phyloP scores from a whole-genome alignment of 495 filamentous ascomycete genomes.

The Xylaria scruposa region DNA sequence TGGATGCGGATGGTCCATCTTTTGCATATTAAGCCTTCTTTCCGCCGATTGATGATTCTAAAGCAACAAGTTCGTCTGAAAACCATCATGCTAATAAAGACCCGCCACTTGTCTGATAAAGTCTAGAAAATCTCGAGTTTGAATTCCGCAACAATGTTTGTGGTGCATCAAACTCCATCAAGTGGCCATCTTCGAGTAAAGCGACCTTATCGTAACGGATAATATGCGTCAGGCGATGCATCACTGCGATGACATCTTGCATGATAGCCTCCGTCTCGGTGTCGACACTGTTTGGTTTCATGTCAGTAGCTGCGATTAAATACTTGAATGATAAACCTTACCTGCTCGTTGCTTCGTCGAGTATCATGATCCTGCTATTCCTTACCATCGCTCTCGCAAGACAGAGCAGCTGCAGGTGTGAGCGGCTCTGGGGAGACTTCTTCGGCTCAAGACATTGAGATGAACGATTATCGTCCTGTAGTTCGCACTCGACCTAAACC shows the following conservation, averaged over 20 bases:
- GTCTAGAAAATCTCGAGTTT: not conserved
- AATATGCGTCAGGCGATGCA: not conserved
- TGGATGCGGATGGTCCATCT: slow-evolving; percentile 17
- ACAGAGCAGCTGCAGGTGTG: not conserved
- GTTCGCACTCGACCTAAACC: not conserved
- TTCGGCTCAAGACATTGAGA: not conserved
- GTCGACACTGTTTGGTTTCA: not conserved
- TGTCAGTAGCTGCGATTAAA: not conserved
- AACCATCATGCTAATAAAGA: not conserved
- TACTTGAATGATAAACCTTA: not conserved
- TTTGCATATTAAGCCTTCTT: slow-evolving; percentile 13
- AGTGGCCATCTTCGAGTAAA: not conserved
- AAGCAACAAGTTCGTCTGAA: slow-evolving; percentile 3
- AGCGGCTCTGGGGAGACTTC: not conserved
- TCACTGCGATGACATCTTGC: not conserved
- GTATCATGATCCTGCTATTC: not conserved
- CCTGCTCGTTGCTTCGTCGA: not conserved
- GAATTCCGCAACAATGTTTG: not conserved
- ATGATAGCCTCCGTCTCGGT: not conserved
- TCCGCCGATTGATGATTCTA: slow-evolving; percentile 10
- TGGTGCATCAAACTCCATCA: not conserved
- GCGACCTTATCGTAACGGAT: not conserved
- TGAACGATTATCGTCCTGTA: not conserved
- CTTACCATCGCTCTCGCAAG: not conserved
- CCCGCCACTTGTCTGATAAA: not conserved